Evolutionary conservation across 768 basidiomycete genomes (phyloP).

Genomic region (Phylloporus sp.): DNA sequence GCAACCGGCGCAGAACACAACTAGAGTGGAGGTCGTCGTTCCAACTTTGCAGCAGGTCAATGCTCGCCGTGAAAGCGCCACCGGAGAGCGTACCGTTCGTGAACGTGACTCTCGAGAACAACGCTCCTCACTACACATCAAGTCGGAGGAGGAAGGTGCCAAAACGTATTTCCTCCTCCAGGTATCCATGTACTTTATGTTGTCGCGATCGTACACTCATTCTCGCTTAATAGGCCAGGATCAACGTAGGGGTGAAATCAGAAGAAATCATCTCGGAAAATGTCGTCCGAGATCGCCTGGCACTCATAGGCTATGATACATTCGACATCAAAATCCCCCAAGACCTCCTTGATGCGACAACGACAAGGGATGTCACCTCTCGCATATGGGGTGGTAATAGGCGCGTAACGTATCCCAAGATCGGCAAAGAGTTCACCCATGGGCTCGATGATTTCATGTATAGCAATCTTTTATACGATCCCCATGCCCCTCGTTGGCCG

Average conservation of each 20-base stretch:
- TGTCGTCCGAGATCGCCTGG: conserved; percentile 7
- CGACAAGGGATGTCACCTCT: neutral
- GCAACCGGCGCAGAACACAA: neutral
- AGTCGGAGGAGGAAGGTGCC: conserved; percentile 6
- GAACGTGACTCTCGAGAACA: conserved; percentile 3
- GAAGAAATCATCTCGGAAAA: conserved; percentile 5
- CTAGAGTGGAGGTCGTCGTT: conserved; percentile 8
- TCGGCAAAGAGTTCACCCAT: conserved; percentile 4
- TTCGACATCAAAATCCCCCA: conserved; percentile 8
- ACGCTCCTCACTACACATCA: neutral
- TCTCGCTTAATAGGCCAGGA: conserved; percentile 4
- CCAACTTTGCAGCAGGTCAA: conserved; percentile 2
- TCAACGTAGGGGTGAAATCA: conserved; percentile 7
- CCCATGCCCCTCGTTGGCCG: conserved; percentile 9
- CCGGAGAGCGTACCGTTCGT: neutral
- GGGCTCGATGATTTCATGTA: conserved; percentile 17
- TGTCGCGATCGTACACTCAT: neutral
- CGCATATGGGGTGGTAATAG: conserved; percentile 10
- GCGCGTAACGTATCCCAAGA: conserved; percentile 3
- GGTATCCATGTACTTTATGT: neutral
- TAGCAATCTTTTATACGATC: conserved; percentile 2
- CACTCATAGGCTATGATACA: conserved; percentile 1
- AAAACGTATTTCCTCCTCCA: conserved; percentile 3
- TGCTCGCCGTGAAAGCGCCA: neutral
- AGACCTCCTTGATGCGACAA: conserved; percentile 6